Percentiles rank a stretch among this genome's conserved stretches.
These are phyloP conservation scores for Trichoderma aggressivum DNA, from an alignment of 2,329 filamentous ascomycete genomes.

Conservation along the genomic window DNA sequence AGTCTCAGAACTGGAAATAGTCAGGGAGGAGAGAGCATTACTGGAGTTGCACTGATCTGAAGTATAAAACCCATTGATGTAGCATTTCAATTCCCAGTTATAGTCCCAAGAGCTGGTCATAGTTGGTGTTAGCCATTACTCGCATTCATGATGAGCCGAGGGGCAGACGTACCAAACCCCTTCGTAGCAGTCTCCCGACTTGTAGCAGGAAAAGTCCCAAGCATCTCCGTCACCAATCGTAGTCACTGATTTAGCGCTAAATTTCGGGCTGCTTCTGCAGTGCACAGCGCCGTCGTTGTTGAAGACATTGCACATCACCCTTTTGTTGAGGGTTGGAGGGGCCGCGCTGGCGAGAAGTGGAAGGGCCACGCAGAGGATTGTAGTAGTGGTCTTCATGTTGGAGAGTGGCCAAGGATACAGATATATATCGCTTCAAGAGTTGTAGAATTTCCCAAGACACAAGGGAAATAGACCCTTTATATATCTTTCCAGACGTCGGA, in stretches of 20 bases:
- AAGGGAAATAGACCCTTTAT: not conserved
- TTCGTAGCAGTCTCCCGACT: conserved; percentile 1
- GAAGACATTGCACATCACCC: conserved; percentile 3
- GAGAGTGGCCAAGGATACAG: not conserved
- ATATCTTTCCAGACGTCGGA: not conserved
- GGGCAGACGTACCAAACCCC: not conserved
- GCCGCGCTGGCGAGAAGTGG: not conserved
- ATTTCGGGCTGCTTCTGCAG: not conserved
- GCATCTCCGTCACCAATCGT: conserved; percentile 5
- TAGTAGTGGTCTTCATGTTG: not conserved
- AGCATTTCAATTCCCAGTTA: not conserved
- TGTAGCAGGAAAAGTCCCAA: conserved; percentile 8
- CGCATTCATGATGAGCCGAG: not conserved
- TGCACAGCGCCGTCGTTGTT: conserved; percentile 5
- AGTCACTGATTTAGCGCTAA: not conserved
- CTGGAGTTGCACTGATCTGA: conserved; percentile 1
- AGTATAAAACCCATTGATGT: conserved; percentile 4
- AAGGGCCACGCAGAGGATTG: not conserved
- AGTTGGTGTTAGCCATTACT: not conserved
- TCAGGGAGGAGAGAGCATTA: not conserved
- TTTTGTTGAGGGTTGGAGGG: not conserved
- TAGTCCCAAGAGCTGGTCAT: not conserved
- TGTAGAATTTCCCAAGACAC: not conserved
- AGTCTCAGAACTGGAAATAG: not conserved
- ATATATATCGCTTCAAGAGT: not conserved